Evolutionary conservation across 2,329 filamentous ascomycete genomes (phyloP), one percentile per base, ranked within the genome.

Genomic region (Colletotrichum tropicicola): DNA sequence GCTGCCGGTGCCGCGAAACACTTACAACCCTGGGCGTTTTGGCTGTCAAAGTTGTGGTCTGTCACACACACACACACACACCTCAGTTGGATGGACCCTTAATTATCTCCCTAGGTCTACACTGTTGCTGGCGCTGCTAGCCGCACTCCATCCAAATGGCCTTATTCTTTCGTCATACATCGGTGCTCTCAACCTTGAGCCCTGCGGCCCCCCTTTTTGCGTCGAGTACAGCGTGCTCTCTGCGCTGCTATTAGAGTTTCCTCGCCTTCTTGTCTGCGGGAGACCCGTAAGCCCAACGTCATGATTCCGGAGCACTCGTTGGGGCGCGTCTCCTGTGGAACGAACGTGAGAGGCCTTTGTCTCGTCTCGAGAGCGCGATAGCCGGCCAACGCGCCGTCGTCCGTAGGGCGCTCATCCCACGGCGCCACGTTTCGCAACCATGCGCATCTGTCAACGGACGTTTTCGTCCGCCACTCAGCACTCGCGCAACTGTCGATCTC

Each of bases 81-180:
- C 41, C 47, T 21, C 19, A 17, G 12, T n/a, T 25, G 49, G 49
- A 39, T 30, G 37, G 45, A 37, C 59, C 54, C 45, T 45, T 35
- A 13, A 32, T 32, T 32, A n/a, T n/a, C 32, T 12, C 32, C 32
- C 32, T 15, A n/a, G n/a, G n/a, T n/a, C n/a, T n/a, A n/a, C n/a
- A n/a, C n/a, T n/a, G n/a, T n/a, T n/a, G n/a, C 32, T 21, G 23
- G 19, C 12, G 13, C 53, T 41, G 25, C 23, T 37, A 48, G 25
- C 23, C 13, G 47, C 32, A 9, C 44, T 65, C 25, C 47, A 17
- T 53, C n/a, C 19, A 43, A 44, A 35, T 55, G 56, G 39, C 7
- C 48, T 60, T 53, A 32, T 49, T 65, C 19, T 60, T 54, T 61
- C 56, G 61, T 49, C 48, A 65, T 61, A 25, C 56, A 37, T 23